Evolutionary conservation across 2,329 filamentous ascomycete species (phyloP), one percentile per base, ranked within the genome.

Genomic region (Cladophialophora bantiana): DNA sequence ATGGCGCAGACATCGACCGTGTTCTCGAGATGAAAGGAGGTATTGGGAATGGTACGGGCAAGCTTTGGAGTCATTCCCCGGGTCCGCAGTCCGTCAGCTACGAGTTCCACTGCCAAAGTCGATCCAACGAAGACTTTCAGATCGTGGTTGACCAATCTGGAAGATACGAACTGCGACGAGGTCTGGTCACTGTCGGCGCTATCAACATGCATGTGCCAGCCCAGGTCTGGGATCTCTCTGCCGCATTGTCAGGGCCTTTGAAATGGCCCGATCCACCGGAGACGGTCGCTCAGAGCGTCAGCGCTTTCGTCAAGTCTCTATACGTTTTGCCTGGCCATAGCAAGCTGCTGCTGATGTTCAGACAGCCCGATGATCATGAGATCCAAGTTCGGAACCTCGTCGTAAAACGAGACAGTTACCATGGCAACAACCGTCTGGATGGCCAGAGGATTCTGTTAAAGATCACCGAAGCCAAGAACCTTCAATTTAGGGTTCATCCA

Each of bases 191-290:
- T 1, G 71, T 81, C 3, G 79, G 78, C 3, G 72, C 72, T 3
- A 75, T 80, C 9, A 78, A 77, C 65, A 56, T 81, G 2, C 80
- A 80, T 59, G 79, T 77, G 56, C 80, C 80, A 2, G 69, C 67
- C 1, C 72, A 75, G 7, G 75, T 74, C 15, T 82, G 80, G 80
- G 80, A 82, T 73, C 75, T 78, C 34, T 75, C 74, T 15, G 71
- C 76, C 1, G 68, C 73, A 18, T 53, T 82, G 15, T 66, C 45
- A 10, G 77, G 79, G 1, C 62, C 63, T 13, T 66, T 72, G 34
- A 69, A 74, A 26, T 75, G 76, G 68, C 45, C 63, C 5, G 57
- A 65, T 4, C 71, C 71, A 20, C 61, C 66, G 31, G 71, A 75
- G 9, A 62, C 65, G 0, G 73, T 77, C 18, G 65, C 77, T 50